Conservation (phyloP, 148 eudicot species). For the Pharnaceum exiguum region DNA sequence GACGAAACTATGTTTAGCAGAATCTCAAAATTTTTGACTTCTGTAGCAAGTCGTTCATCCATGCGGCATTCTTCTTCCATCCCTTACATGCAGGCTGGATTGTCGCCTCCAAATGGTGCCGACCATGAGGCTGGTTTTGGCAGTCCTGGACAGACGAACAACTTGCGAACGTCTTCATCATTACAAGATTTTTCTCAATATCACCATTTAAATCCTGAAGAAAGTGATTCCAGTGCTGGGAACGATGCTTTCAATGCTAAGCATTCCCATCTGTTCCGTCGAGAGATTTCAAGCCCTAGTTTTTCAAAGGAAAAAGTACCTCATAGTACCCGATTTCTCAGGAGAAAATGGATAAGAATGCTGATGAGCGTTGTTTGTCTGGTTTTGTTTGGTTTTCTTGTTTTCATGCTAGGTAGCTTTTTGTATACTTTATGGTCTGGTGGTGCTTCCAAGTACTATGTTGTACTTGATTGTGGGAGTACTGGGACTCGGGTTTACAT, state of each 20-base stretch:
- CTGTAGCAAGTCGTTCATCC: conserved; percentile 41
- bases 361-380: conserved; percentile 55
- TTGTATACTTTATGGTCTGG: conserved; percentile 56
- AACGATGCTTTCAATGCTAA: conserved; percentile 27
- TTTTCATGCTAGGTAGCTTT: conserved; percentile 31
- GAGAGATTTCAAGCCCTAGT: conserved; percentile 51
- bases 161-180: conserved; percentile 67
- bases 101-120: conserved; percentile 60
- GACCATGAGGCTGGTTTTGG: conserved; percentile 36
- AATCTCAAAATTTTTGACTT: conserved; percentile 49
- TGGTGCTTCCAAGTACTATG: conserved; percentile 68
- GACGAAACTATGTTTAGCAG: conserved; percentile 56
- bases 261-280: conserved; percentile 31
- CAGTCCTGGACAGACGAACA: conserved; percentile 38
- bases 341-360: conserved; percentile 52
- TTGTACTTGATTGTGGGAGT: conserved; percentile 95
- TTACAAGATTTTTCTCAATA: conserved; percentile 87
- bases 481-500: conserved; percentile 93
- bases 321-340: conserved; percentile 29
- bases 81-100: conserved; percentile 51
- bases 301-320: conserved; percentile 79
- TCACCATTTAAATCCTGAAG: conserved; percentile 55
- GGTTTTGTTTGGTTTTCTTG: conserved; percentile 44
- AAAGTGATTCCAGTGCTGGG: conserved; percentile 33
- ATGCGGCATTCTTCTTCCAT: conserved; percentile 49